These are phyloP conservation scores for Mrakia frigida DNA, from an alignment of 768 basidiomycete genomes.

Conservation along the genomic window DNA sequence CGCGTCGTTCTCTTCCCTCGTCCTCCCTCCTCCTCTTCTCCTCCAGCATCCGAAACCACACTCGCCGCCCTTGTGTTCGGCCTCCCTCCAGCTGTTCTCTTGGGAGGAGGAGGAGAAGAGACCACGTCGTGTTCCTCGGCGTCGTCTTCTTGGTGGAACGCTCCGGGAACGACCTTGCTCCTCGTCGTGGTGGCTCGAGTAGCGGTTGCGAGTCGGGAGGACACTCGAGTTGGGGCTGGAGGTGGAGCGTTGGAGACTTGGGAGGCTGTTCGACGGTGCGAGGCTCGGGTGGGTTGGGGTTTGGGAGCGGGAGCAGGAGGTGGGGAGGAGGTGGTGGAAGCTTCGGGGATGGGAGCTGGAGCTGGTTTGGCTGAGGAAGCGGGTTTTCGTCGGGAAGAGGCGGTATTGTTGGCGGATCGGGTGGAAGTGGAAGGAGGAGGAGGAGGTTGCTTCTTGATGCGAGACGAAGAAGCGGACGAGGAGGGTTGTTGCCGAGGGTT, in stretches of 20 bases:
- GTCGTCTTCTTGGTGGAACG: background rate
- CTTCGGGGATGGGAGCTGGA: background rate
- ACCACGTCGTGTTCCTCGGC: background rate
- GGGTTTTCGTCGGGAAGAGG: background rate
- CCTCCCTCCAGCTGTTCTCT: background rate
- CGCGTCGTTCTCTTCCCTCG: background rate
- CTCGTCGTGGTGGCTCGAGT: background rate
- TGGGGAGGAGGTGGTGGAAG: background rate
- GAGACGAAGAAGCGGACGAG: background rate
- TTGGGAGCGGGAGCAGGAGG: background rate
- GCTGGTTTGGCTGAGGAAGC: background rate
- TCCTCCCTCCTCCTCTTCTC: background rate
- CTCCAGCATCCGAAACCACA: background rate
- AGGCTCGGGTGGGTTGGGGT: constrained; percentile 14
- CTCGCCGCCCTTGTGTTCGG: constrained; percentile 1
- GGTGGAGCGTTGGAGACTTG: background rate
- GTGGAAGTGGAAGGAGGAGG: background rate
- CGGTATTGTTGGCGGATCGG: background rate
- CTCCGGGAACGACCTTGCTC: background rate
- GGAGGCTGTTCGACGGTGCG: constrained; percentile 13
- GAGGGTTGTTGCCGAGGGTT: background rate
- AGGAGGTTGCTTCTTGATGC: background rate
- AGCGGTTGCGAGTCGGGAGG: background rate
- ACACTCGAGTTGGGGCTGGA: background rate
- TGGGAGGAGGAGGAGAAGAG: background rate